These are phyloP conservation scores for Fusarium pininemorale DNA, from an alignment of 2,329 filamentous ascomycete species.

Conservation along the genomic window DNA sequence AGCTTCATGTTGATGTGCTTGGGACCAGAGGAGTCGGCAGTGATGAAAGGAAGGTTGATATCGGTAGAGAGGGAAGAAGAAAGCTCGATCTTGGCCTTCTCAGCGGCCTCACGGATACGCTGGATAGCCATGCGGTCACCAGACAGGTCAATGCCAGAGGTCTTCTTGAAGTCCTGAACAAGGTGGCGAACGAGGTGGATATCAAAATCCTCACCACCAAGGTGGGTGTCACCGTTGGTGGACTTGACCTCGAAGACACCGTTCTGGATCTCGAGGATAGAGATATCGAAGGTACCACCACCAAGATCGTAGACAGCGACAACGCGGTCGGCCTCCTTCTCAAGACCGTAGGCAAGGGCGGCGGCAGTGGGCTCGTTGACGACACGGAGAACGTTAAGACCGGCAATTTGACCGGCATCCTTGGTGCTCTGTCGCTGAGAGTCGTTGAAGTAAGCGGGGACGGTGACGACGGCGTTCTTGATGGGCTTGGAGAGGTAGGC, in stretches of 20 bases:
- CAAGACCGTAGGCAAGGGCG: slow-evolving; percentile 93
- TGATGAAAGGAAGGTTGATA: slow-evolving; percentile 99
- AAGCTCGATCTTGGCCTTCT: slow-evolving; percentile 99
- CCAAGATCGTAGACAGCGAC: slow-evolving; percentile 98
- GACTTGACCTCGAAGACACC: slow-evolving; percentile 99
- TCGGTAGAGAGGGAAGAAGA: slow-evolving; percentile 95
- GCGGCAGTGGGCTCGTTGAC: slow-evolving; percentile 98
- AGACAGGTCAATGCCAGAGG: slow-evolving; percentile 89
- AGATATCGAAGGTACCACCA: slow-evolving; percentile 99
- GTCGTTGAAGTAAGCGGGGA: slow-evolving; percentile 99
- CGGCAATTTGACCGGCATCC: slow-evolving; percentile 95
- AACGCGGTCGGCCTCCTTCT: slow-evolving; percentile 90
- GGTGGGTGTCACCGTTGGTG: slow-evolving; percentile 97
- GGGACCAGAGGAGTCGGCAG: slow-evolving; percentile 91
- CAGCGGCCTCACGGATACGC: slow-evolving; percentile 97
- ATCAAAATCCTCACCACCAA: slow-evolving; percentile 98
- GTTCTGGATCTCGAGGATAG: slow-evolving; percentile 94
- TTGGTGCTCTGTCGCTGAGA: slow-evolving; percentile 98
- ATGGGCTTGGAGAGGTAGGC: slow-evolving; percentile 80
- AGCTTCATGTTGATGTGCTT: slow-evolving; percentile 99
- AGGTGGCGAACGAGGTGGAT: slow-evolving; percentile 94
- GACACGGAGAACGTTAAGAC: slow-evolving; percentile 95
- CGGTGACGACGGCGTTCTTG: slow-evolving; percentile 97
- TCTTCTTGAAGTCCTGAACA: slow-evolving; percentile 95
- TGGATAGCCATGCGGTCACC: slow-evolving; percentile 97